Evolutionary conservation across 1,139 yeast species (phyloP), one percentile per base, ranked within the genome.

Genomic region (Saccharomyces hybrid): DNA sequence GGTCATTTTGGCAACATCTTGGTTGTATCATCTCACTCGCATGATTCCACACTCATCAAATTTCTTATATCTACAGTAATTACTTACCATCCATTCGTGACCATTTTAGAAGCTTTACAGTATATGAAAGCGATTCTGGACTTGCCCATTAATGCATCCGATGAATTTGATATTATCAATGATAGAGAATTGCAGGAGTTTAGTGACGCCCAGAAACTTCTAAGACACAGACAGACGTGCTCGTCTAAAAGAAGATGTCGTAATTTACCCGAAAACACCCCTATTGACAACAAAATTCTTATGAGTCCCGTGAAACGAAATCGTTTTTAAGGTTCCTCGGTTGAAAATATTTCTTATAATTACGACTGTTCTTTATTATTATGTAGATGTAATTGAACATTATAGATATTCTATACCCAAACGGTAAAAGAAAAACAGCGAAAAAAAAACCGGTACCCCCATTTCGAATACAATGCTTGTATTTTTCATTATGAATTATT

Each of bases 51-150:
- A 11, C 50, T 69, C 27, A 54, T 62, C 6, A 59, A 64, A 2
- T 53, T 68, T 31, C 54, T 69, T 38, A 58, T 65, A 5, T 67
- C 71, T 1, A 54, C 58, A 2, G 59, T 68, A 11, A 46, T 67
- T 38, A 63, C 58, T 48, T 61, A 60, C 34, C 59, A 65, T 46
- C 61, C 69, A 5, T 46, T 49, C 11, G 50, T 58, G 11, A 58
- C 60, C n/a, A 52, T 66, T 4, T 47, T 54, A 47, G 70, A 68
- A 20, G 69, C 69, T 4, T 61, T 67, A 41, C 62, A 60, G 46
- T 66, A 38, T 16, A 38, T 16, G 25, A 38, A 16, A 38, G 42
- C 42, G 9, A 38, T 13, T n/a, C 42, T 38, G 13, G 9, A 38
- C 25, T 8, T 16, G 9, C 9, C 42, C 42, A 34, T 34, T 1